Evolutionary conservation across 768 basidiomycete species (phyloP), one percentile per base, ranked within the genome.

Genomic region (Tephrocybe sp.): DNA sequence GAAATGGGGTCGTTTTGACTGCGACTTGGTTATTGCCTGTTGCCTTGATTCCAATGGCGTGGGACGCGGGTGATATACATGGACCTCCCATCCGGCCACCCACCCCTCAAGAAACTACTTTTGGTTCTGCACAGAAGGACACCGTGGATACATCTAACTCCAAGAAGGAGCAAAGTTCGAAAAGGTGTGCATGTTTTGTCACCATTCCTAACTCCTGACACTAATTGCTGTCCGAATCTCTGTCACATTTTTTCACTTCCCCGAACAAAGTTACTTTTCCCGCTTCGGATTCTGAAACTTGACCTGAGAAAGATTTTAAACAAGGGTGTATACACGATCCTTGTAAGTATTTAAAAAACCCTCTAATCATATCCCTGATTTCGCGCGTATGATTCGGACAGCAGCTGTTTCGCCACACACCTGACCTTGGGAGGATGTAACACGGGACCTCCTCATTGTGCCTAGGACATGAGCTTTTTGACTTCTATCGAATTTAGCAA

Each of bases 11-110:
- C n/a, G 82, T 86, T 40, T 65, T 92, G 53, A 86, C 83, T 8
- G 90, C 90, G 25, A 88, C 89, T 12, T 92, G 90, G 90, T 64
- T 91, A 37, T 68, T 91, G 16, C 87, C 89, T 15, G 77, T 91
- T 23, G 80, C 86, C 4, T 69, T 91, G 45, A 74, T 92, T 25
- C 88, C 90, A 4, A 80, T 84, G 55, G 73, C 85, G 2, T 88
- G 88, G 86, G 80, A 88, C 41, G 73, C 69, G n/a, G 73, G 71
- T 5, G 63, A 66, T 48, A 71, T 72, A 38, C 66, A 66, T 33
- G 66, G 71, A 4, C 70, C 72, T 2, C 46, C 33, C 15, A 36
- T 10, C 13, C 43, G 43, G 15, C 57, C 52, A 24, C 40, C 29
- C 41, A 42, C 40, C 12, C 37, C 51, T 2, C 33, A 24, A 12